Percentiles rank a stretch among this genome's conserved stretches.
These are phyloP conservation scores for Gossypium lobatum DNA, from an alignment of 441 rosid genomes.

Conservation along the genomic window DNA sequence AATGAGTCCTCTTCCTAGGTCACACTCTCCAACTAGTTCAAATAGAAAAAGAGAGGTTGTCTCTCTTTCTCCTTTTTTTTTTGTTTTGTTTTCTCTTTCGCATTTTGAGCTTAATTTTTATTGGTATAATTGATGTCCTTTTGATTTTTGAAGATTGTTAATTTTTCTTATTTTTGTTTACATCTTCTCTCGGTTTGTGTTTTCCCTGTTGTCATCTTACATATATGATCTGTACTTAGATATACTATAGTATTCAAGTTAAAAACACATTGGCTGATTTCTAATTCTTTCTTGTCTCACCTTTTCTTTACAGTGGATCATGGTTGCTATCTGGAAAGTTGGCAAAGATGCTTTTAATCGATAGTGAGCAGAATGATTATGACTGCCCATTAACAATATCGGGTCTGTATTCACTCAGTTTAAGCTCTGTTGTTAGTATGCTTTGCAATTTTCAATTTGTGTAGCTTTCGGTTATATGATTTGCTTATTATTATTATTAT, in stretches of 20 bases:
- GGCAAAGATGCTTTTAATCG: slow-evolving; percentile 80
- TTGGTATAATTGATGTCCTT: background rate
- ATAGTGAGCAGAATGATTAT: slow-evolving; percentile 68
- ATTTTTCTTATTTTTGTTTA: background rate
- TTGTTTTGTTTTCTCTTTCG: no score
- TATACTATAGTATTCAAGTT: background rate
- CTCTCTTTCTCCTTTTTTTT: background rate
- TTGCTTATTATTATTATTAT: background rate
- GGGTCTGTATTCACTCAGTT: slow-evolving; percentile 41
- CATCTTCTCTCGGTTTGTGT: background rate
- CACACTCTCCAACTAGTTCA: background rate
- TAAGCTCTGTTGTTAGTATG: slow-evolving; percentile 7
- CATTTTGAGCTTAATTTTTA: background rate
- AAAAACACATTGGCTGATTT: background rate
- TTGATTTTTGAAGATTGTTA: background rate
- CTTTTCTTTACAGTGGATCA: slow-evolving; percentile 37
- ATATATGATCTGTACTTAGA: background rate
- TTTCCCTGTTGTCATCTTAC: background rate
- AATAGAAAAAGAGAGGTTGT: background rate
- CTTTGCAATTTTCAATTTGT: background rate
- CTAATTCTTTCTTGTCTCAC: background rate
- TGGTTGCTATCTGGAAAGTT: slow-evolving; percentile 87
- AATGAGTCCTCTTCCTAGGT: background rate
- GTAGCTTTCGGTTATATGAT: background rate
- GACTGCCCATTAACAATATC: slow-evolving; percentile 68